Conservation (phyloP, 108 stramenopile species). For the Ochromonas danica region DNA sequence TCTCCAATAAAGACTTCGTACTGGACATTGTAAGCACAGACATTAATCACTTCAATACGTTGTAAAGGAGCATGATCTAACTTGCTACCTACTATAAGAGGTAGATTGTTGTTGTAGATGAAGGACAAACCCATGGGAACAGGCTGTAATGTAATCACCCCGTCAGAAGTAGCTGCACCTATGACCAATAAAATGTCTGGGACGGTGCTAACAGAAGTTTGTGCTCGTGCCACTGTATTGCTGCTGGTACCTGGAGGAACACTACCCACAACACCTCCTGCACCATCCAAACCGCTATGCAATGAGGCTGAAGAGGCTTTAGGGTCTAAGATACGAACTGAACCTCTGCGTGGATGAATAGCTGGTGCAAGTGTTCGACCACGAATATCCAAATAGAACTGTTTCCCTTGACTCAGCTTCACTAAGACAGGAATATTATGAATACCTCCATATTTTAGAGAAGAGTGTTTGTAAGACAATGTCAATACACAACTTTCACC, state of each 20-base stretch:
- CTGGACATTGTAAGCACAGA: background rate
- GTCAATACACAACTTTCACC: conserved; percentile 43
- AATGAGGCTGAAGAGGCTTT: too few species aligned
- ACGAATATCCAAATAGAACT: conserved; percentile 54
- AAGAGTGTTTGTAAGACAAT: conserved; percentile 43
- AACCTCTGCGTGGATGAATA: background rate
- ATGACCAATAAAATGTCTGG: conserved; percentile 6
- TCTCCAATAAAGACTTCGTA: conserved; percentile 19
- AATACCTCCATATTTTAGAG: conserved; percentile 48
- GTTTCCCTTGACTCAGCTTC: conserved; percentile 54
- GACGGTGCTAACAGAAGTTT: too few species aligned
- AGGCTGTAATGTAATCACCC: background rate
- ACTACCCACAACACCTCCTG: too few species aligned
- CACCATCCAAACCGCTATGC: too few species aligned
- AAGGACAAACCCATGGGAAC: conserved; percentile 33
- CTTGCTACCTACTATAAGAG: conserved; percentile 28
- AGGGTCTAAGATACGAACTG: background rate
- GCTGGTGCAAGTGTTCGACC: conserved; percentile 39
- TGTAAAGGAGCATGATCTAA: conserved; percentile 35
- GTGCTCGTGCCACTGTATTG: too few species aligned
- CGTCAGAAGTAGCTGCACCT: background rate
- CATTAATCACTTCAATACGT: conserved; percentile 38
- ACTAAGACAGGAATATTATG: conserved; percentile 57
- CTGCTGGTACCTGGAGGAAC: too few species aligned
- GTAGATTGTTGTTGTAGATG: background rate